Evolutionary conservation across 495 filamentous ascomycete genomes (phyloP), one percentile per base, ranked within the genome.

Genomic region (Evernia prunastri): DNA sequence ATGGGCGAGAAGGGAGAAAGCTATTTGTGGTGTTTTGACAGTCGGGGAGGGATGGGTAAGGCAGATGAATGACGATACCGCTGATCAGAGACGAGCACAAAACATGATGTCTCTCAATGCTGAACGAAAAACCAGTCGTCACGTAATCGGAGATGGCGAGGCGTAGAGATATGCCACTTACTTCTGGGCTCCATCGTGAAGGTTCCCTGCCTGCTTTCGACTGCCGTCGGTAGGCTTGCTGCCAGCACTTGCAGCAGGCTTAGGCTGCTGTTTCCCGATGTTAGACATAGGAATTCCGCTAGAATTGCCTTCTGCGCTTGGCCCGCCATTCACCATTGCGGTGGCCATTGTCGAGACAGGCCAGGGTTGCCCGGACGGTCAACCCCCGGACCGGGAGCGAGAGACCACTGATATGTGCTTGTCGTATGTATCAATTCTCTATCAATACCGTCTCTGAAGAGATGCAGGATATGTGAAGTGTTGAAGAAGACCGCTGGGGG

Each of bases 121-220:
- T 54, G 29, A 10, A 33, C 27, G 20, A 33, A 10, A 0, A 7
- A 3, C 29, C 7, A 8, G 2, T 5, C 17, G 20, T 10, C 51
- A 33, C 18, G 20, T 1, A 33, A 54, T 33, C 18, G 51, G 3
- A 18, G 17, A 10, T 33, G 29, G 51, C 5, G 29, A 1, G 49
- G 5, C 11, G 27, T 33, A 63, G 56, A 35, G 12, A 47, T 36
- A 15, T 33, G 3, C 27, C 58, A 74, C 77, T 63, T 78, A 86
- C 85, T 79, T 81, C 67, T 81, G 79, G 66, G 68, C 74, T 63
- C 77, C 78, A 67, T 86, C 85, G 51, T 78, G 74, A 51, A 83
- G 81, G 72, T 79, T 84, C 58, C 76, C 79, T 63, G 79, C 77
- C 71, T 85, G 83, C 71, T 83, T 83, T 68, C 84, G 80, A 70